phyloP scores from a whole-genome alignment of 257 asterid genomes.

The Nicotiana attenuata region DNA sequence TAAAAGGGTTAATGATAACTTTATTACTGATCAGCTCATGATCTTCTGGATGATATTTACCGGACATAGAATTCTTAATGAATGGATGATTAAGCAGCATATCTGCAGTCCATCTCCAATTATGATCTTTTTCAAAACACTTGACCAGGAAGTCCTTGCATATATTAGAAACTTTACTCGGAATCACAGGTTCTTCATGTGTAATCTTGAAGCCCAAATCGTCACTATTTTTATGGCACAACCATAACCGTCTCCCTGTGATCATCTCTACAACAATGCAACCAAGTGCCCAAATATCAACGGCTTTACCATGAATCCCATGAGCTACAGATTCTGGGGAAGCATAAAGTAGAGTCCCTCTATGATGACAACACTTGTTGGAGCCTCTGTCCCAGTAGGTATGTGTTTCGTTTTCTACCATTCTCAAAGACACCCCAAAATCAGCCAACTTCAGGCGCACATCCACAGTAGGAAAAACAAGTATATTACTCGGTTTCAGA shows the following conservation, averaged over 20 bases:
- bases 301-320: no score
- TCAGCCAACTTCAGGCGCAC: constrained; percentile 1
- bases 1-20: no score
- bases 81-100: neutral
- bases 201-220: neutral
- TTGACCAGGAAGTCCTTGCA: neutral
- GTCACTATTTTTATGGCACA: no score
- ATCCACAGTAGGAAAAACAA: neutral
- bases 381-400: no score
- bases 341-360: constrained; percentile 8
- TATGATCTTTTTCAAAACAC: neutral
- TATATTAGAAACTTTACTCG: neutral
- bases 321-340: constrained; percentile 6
- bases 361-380: neutral
- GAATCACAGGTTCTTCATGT: neutral
- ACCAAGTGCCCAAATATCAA: no score
- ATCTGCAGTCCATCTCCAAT: neutral
- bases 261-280: no score
- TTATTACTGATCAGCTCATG: no score
- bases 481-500: constrained; percentile 4
- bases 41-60: no score
- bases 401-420: neutral
- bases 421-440: neutral
- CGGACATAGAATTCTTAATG: neutral
- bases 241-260: no score